Percentiles rank a stretch among this genome's conserved stretches.
phyloP scores from a whole-genome alignment of 2,329 filamentous ascomycete species.

The Ophiostoma piceae region DNA sequence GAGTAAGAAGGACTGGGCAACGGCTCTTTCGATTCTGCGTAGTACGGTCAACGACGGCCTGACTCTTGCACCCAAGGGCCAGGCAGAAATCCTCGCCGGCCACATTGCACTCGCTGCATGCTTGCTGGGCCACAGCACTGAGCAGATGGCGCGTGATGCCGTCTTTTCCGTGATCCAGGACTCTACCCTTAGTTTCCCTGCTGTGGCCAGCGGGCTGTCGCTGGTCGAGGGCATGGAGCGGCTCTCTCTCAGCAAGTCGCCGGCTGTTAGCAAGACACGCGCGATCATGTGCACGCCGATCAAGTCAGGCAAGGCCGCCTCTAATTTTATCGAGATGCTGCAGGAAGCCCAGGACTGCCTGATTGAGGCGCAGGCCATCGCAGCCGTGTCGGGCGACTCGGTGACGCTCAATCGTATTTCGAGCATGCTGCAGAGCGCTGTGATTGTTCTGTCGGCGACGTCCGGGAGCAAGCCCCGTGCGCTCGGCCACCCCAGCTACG shows the following conservation, averaged over 20 bases:
- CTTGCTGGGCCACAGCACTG: slow-evolving; percentile 62
- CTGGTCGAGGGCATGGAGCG: neutral
- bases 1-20: slow-evolving; percentile 50
- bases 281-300: slow-evolving; percentile 22
- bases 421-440: slow-evolving; percentile 58
- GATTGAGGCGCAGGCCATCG: slow-evolving; percentile 56
- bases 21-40: slow-evolving; percentile 53
- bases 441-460: slow-evolving; percentile 61
- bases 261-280: slow-evolving; percentile 35
- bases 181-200: slow-evolving; percentile 79
- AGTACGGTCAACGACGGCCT: slow-evolving; percentile 22
- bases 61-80: neutral
- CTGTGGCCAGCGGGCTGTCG: slow-evolving; percentile 44
- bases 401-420: slow-evolving; percentile 59
- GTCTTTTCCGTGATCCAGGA: slow-evolving; percentile 88
- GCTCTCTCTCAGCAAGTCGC: slow-evolving; percentile 30
- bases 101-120: slow-evolving; percentile 63
- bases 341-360: slow-evolving; percentile 62
- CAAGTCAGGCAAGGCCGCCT: slow-evolving; percentile 31
- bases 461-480: slow-evolving; percentile 43
- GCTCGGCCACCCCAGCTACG: slow-evolving; percentile 50
- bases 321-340: slow-evolving; percentile 54
- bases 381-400: slow-evolving; percentile 51
- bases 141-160: slow-evolving; percentile 70
- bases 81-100: slow-evolving; percentile 41